Evolutionary conservation across 2,329 filamentous ascomycete genomes (phyloP).

Genomic region (Neofusicoccum kwambonambiense): DNA sequence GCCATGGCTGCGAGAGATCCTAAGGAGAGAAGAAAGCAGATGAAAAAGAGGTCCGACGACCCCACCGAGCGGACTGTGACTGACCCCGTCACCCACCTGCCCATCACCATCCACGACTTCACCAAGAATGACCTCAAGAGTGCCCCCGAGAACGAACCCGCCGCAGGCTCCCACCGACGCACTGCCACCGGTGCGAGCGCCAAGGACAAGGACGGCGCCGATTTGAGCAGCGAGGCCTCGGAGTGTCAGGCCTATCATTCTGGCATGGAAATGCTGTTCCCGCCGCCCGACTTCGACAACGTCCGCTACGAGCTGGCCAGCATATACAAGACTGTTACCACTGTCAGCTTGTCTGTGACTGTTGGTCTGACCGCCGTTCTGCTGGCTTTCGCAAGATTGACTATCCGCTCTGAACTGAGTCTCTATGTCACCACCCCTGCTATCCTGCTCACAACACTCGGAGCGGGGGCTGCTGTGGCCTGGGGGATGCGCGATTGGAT

Average conservation of each 20-base stretch:
- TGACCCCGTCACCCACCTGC: constrained; percentile 70
- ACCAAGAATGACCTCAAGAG: constrained; percentile 60
- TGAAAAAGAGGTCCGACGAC: constrained; percentile 50
- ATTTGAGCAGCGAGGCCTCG: constrained; percentile 42
- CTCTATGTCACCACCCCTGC: constrained; percentile 30
- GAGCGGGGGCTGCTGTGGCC: constrained; percentile 35
- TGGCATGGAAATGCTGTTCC: constrained; percentile 53
- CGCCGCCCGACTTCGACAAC: constrained; percentile 51
- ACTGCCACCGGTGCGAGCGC: constrained; percentile 47
- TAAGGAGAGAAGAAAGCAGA: constrained; percentile 48
- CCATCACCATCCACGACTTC: constrained; percentile 66
- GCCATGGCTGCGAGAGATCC: constrained; percentile 38
- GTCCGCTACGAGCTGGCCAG: constrained; percentile 44
- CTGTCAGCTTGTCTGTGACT: constrained; percentile 37
- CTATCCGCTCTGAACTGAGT: constrained; percentile 7
- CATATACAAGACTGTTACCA: constrained; percentile 47
- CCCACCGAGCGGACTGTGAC: constrained; percentile 61
- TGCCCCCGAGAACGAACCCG: constrained; percentile 46
- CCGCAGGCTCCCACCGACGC: constrained; percentile 39
- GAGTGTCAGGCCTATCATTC: constrained; percentile 22
- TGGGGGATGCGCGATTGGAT: constrained; percentile 59
- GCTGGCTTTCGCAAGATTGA: constrained; percentile 20
- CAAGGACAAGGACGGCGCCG: constrained; percentile 40
- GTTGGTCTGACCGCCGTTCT: constrained; percentile 37
- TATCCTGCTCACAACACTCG: constrained; percentile 23